Base-by-base conservation (phyloP, 2,329 filamentous ascomycete species). In the Cladosporium sp. region DNA sequence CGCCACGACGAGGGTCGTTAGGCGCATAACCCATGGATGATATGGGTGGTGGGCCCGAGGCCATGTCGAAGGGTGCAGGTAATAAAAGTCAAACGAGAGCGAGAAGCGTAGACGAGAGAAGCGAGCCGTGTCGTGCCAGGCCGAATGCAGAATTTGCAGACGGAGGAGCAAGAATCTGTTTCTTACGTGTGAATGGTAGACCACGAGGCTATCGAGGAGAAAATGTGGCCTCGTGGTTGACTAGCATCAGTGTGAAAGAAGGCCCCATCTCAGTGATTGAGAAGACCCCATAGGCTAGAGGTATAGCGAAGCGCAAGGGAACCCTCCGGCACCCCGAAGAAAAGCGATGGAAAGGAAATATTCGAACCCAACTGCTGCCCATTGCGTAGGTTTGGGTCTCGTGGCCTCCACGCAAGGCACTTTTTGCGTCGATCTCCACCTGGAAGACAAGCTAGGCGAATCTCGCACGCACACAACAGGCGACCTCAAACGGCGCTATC, bases 1-100 rank as follows among this genome's bases (percentile, higher is more conserved):
- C 44, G 44, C 56, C 36, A 35, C 60, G 57, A 45, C 58, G 57
- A 42, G 51, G 40, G 28, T 61, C 57, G 39, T 48, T 56, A 20
- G 67, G 66, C 12, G 62, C 65, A 58, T 74, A 75, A 25, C 68
- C 50, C 47, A 56, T 35, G 56, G 57, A 49, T 37, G 47, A 36
- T 60, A 58, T 48, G 37, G 54, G 32, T 25, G 56, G 50, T 50
- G 61, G 57, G 44, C 52, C 52, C 50, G 61, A 60, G 34, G 59
- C 56, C 61, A 63, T 63, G 49, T 40, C 49, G 40, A 60, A 32
- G 36, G 45, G 39, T 51, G 50, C 42, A 47, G 50, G 44, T 49
- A 51, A 56, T 42, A 55, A 47, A 55, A 55, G 40, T 37, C 25
- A 45, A 55, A 47, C 28, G 34, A 55, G 52, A 55, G 40, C 52